These are phyloP conservation scores for Rhizopogon vinicolor DNA, from an alignment of 768 basidiomycete species.

Conservation along the genomic window DNA sequence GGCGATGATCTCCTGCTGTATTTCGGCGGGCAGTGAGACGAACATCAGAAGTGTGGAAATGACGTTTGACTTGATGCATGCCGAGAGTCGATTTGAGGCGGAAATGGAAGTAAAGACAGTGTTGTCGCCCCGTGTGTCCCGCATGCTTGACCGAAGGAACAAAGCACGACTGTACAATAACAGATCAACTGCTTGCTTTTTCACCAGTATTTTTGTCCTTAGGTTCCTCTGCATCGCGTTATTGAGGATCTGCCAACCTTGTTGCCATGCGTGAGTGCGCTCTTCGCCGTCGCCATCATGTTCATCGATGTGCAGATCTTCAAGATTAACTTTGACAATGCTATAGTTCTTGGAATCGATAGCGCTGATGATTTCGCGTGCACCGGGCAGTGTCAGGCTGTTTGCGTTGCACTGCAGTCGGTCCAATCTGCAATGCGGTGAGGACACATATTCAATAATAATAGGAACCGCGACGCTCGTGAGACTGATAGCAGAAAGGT, in stretches of 20 bases:
- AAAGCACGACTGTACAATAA: conserved; percentile 46
- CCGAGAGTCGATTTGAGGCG: conserved; percentile 3
- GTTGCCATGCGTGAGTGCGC: conserved; percentile 24
- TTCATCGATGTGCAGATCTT: conserved; percentile 34
- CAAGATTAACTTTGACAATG: conserved; percentile 44
- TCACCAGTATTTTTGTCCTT: conserved; percentile 31
- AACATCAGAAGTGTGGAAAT: conserved; percentile 24
- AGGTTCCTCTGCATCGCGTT: conserved; percentile 40
- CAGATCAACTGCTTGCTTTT: conserved; percentile 44
- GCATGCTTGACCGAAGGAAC: conserved; percentile 34
- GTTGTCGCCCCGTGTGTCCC: not conserved
- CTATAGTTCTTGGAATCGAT: conserved; percentile 42
- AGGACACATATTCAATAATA: conserved; percentile 47
- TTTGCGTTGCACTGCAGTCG: conserved; percentile 55
- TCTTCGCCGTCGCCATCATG: conserved; percentile 25
- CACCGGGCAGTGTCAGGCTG: conserved; percentile 39
- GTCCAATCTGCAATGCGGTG: conserved; percentile 44
- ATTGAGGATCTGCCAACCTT: conserved; percentile 27
- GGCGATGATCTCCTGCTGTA: conserved; percentile 53
- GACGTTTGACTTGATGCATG: not conserved
- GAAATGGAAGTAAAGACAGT: conserved; percentile 3
- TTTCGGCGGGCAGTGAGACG: conserved; percentile 47
- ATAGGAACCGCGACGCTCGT: conserved; percentile 35
- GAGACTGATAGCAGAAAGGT: conserved; percentile 49
- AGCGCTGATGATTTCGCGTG: conserved; percentile 40